Conservation (phyloP, 2,329 filamentous ascomycete species). For the Metarhizium album region DNA sequence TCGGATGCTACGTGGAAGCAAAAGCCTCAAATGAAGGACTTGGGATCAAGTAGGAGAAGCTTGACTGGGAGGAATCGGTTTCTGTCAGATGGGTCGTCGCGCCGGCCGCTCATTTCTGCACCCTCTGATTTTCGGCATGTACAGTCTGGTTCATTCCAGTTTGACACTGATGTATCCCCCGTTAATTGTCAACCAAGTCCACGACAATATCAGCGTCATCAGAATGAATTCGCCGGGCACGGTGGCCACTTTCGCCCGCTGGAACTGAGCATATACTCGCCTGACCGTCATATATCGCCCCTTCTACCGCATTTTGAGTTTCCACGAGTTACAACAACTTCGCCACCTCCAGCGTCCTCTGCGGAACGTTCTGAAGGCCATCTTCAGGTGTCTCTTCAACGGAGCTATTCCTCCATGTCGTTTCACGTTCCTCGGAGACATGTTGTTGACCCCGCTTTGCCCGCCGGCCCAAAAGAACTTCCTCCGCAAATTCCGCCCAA, state of each 20-base stretch:
- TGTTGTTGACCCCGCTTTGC: constrained; percentile 14
- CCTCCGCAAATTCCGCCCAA: constrained; percentile 31
- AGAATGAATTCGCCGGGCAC: constrained; percentile 13
- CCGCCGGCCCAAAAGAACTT: constrained; percentile 14
- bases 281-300: constrained; percentile 37
- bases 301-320: constrained; percentile 41
- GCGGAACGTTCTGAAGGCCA: constrained; percentile 24
- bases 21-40: constrained; percentile 11
- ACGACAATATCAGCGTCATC: not conserved
- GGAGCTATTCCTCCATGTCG: constrained; percentile 41
- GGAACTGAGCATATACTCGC: constrained; percentile 42
- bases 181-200: constrained; percentile 4
- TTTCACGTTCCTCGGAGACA: constrained; percentile 44
- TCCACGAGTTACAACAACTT: constrained; percentile 24
- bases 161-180: constrained; percentile 13
- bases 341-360: constrained; percentile 25
- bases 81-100: constrained; percentile 33
- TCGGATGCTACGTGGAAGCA: constrained; percentile 11
- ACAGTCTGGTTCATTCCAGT: constrained; percentile 34
- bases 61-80: constrained; percentile 37
- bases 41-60: constrained; percentile 26
- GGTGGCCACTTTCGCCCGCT: constrained; percentile 40
- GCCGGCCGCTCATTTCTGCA: constrained; percentile 45
- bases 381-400: constrained; percentile 23
- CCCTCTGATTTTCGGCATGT: constrained; percentile 52